Percentiles rank a stretch among this genome's conserved stretches.
Evolutionary conservation across 495 filamentous ascomycete genomes (phyloP).

Genomic region (Neurospora tetrasperma): DNA sequence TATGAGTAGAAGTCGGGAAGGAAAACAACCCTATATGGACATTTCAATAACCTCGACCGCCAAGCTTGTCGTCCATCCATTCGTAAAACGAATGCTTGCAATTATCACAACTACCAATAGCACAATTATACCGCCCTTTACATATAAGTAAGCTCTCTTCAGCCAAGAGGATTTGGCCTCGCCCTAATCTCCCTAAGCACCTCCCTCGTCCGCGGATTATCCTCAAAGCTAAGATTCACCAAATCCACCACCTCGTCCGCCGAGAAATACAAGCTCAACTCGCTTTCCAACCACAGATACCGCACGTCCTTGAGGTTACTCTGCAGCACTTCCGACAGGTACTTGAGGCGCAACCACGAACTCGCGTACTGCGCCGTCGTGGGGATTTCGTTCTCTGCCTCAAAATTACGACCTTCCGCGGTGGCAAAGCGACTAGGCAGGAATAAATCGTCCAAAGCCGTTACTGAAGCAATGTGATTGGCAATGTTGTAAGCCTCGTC

Average conservation of each 20-base stretch:
- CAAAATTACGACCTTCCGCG: not conserved
- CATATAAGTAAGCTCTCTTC: not conserved
- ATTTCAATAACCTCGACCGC: not conserved
- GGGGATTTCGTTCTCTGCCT: slow-evolving; percentile 33
- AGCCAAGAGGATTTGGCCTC: slow-evolving; percentile 25
- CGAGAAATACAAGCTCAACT: slow-evolving; percentile 73
- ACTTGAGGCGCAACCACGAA: slow-evolving; percentile 85
- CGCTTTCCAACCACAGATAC: slow-evolving; percentile 79
- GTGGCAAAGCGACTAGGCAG: slow-evolving; percentile 37
- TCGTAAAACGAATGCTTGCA: not conserved
- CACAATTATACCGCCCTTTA: not conserved
- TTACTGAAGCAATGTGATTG: slow-evolving; percentile 58
- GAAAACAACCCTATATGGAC: not conserved
- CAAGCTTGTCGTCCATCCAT: not conserved
- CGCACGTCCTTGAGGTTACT: slow-evolving; percentile 81
- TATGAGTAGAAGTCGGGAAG: not conserved
- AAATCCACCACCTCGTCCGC: slow-evolving; percentile 79
- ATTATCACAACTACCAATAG: not conserved
- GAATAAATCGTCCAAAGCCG: slow-evolving; percentile 65
- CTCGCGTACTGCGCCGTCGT: slow-evolving; percentile 69
- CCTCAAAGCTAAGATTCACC: slow-evolving; percentile 82
- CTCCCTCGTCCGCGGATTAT: slow-evolving; percentile 64
- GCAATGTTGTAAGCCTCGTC: slow-evolving; percentile 75
- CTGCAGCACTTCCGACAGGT: slow-evolving; percentile 79
- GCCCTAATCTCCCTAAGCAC: slow-evolving; percentile 69